Conservation (phyloP, 2,329 filamentous ascomycete genomes). For the Phialophora expanda region DNA sequence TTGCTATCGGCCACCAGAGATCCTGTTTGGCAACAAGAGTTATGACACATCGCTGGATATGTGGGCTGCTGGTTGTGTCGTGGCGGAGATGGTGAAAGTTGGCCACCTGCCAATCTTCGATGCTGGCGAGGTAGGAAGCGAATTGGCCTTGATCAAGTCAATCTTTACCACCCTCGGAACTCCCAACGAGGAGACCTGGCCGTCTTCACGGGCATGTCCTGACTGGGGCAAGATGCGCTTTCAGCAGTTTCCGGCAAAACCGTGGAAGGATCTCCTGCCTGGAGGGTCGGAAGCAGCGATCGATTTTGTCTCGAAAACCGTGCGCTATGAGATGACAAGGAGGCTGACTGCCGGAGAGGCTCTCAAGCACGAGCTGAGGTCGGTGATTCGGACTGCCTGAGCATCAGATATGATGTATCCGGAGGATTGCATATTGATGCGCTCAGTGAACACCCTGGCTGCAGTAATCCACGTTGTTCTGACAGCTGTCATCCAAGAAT, state of each 20-base stretch:
- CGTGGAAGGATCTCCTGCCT: constrained; percentile 74
- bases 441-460: background rate
- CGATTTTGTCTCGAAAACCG: constrained; percentile 69
- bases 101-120: constrained; percentile 73
- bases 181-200: constrained; percentile 80
- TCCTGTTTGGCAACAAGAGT: constrained; percentile 78
- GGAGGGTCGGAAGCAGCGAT: constrained; percentile 63
- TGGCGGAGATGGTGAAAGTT: constrained; percentile 72
- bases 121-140: constrained; percentile 86
- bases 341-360: constrained; percentile 66
- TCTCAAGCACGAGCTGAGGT: constrained; percentile 21
- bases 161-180: constrained; percentile 93
- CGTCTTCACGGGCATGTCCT: constrained; percentile 64
- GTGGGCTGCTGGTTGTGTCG: constrained; percentile 84
- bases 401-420: background rate
- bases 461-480: constrained; percentile 1
- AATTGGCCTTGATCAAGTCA: constrained; percentile 86
- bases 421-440: background rate
- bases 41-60: constrained; percentile 80
- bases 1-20: constrained; percentile 86
- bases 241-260: constrained; percentile 68
- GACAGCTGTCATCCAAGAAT: constrained; percentile 4
- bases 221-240: constrained; percentile 91
- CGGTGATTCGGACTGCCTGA: background rate
- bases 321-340: constrained; percentile 72